A percentile compares a stretch with the other conserved stretches of the same genome.
Conservation (phyloP, 2,329 filamentous ascomycete species). For the Didymella pomorum region DNA sequence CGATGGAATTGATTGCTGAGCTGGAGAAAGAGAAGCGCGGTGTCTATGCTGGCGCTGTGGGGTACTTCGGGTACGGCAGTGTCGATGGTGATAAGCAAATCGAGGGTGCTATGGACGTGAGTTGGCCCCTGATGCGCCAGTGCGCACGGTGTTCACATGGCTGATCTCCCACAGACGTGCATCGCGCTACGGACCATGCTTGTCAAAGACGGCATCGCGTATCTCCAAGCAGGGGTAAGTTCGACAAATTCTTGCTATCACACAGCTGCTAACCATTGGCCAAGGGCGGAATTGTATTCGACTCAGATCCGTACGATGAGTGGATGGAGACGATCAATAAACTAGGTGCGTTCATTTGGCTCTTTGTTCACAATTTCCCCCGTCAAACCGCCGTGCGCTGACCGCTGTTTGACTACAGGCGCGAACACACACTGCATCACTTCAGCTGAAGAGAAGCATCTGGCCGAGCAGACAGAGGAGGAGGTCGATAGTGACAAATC, state of each 20-base stretch:
- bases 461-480: conserved; percentile 55
- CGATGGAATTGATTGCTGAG: conserved; percentile 97
- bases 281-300: conserved; percentile 56
- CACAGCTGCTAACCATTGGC: conserved; percentile 32
- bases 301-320: conserved; percentile 89
- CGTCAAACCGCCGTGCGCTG: conserved; percentile 23
- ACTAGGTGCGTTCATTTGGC: conserved; percentile 61
- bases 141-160: conserved; percentile 24
- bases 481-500: conserved; percentile 21
- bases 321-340: conserved; percentile 99
- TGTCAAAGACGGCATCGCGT: conserved; percentile 88
- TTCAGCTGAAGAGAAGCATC: conserved; percentile 76
- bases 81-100: conserved; percentile 68
- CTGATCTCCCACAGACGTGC: conserved; percentile 57
- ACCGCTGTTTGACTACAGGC: conserved; percentile 37
- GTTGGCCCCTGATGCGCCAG: conserved; percentile 26
- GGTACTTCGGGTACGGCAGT: conserved; percentile 90
- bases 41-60: conserved; percentile 93
- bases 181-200: conserved; percentile 90
- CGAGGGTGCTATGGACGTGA: conserved; percentile 85
- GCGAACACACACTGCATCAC: conserved; percentile 90
- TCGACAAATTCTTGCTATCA: conserved; percentile 31
- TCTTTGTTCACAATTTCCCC: not conserved
- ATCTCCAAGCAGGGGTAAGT: conserved; percentile 85
- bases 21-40: conserved; percentile 93